Evolutionary conservation across 2,329 filamentous ascomycete species (phyloP), one percentile per base, ranked within the genome.

Genomic region (Orbilia brochopaga): DNA sequence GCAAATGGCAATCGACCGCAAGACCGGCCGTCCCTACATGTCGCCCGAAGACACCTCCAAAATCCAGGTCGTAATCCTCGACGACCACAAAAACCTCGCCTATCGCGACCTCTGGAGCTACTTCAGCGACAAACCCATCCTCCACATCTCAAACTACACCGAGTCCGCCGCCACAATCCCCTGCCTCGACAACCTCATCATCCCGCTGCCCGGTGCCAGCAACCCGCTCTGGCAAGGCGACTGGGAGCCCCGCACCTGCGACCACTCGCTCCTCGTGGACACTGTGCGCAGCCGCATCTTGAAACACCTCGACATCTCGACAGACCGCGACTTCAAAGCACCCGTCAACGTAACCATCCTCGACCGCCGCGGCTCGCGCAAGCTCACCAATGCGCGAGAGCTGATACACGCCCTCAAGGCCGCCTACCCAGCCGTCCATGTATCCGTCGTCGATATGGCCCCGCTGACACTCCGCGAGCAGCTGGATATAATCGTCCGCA

Each of bases 151-250:
- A 3, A 76, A 80, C 37, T 52, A 78, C 7, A 46, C 75, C 1
- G 53, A 15, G 10, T 21, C 27, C 15, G 51, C 58, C 5, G 57
- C 57, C 27, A 27, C 58, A 2, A 44, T 56, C 1, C 62, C 48
- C 10, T 61, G 69, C 42, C 60, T 76, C 37, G 58, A 76, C 50
- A 79, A 79, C 58, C 32, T 82, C 35, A 79, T 82, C 58, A 67
- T 82, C 19, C 81, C 81, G 0, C 74, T 82, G 2, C 76, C 81
- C 10, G 81, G 81, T 48, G 79, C 76, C 19, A 79, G 78, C 74
- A 82, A 81, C 69, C 80, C 81, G 0, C 72, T 80, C 17, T 82
- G 81, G 81, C 78, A 80, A 63, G 79, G 78, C n/a, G 80, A 82
- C 69, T 81, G 79, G 78, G 74, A 76, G 3, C 58, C 76, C 4